Percentiles rank a stretch among this genome's conserved stretches.
These are phyloP conservation scores for Cytospora mali DNA, from an alignment of 2,329 filamentous ascomycete species.

Conservation along the genomic window DNA sequence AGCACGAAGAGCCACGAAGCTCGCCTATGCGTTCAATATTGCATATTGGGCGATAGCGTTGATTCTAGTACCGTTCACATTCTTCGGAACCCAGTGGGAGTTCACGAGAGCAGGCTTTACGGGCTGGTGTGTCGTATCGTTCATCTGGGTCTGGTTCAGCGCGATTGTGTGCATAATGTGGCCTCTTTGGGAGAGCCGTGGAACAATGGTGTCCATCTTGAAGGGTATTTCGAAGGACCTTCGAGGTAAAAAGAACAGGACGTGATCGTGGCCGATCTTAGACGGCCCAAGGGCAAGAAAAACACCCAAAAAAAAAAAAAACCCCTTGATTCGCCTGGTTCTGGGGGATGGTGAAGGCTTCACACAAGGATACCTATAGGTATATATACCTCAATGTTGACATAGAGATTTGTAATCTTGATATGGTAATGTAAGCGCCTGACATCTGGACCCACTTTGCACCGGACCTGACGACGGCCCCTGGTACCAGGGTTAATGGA, in stretches of 20 bases:
- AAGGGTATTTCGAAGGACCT: constrained; percentile 15
- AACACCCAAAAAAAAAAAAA: too few species aligned
- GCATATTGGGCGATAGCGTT: constrained; percentile 41
- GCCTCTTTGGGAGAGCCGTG: constrained; percentile 42
- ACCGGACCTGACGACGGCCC: too few species aligned
- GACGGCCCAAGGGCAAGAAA: background rate
- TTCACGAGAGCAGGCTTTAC: constrained; percentile 40
- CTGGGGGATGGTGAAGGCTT: too few species aligned
- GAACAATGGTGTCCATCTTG: constrained; percentile 36
- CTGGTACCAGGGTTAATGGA: background rate
- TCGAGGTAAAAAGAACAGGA: background rate
- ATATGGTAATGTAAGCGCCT: too few species aligned
- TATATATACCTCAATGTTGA: too few species aligned
- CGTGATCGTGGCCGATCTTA: background rate
- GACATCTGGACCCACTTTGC: too few species aligned
- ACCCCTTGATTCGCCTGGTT: too few species aligned
- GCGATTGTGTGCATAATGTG: constrained; percentile 43
- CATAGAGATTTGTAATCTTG: background rate
- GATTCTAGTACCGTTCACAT: constrained; percentile 42
- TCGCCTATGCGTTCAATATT: constrained; percentile 42
- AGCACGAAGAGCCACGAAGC: constrained; percentile 39
- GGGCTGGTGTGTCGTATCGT: constrained; percentile 44
- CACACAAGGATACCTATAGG: too few species aligned
- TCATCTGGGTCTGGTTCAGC: constrained; percentile 45
- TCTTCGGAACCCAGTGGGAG: constrained; percentile 43